Percentiles rank a stretch among this genome's conserved stretches.
These are phyloP conservation scores for Coprinopsis strossmayeri DNA, from an alignment of 768 basidiomycete species.

Conservation along the genomic window DNA sequence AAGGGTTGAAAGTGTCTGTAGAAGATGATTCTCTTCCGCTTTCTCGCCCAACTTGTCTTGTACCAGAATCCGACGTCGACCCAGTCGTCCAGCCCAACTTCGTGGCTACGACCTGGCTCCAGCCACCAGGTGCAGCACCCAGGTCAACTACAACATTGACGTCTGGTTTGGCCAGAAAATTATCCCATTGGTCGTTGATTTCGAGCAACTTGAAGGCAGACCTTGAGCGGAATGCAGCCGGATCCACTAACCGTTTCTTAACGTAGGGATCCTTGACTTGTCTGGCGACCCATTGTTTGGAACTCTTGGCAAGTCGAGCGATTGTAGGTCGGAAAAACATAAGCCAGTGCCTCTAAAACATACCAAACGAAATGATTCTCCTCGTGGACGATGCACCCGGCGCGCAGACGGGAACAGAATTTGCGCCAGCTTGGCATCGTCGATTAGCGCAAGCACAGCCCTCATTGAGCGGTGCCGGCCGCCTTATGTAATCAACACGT, in stretches of 20 bases:
- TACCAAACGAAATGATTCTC: too few relatives aligned
- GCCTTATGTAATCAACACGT: too few relatives aligned
- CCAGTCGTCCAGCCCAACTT: conserved; percentile 36
- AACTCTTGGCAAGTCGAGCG: conserved; percentile 4
- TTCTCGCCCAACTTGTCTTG: not conserved
- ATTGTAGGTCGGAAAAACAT: conserved; percentile 8
- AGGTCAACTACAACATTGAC: conserved; percentile 73
- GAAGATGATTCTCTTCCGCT: conserved; percentile 3
- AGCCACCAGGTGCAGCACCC: conserved; percentile 90
- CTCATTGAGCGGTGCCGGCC: too few relatives aligned
- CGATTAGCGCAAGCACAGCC: too few relatives aligned
- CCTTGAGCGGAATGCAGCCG: conserved; percentile 64
- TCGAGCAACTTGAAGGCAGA: conserved; percentile 91
- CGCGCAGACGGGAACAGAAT: too few relatives aligned
- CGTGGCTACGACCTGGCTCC: conserved; percentile 79
- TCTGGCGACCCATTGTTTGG: conserved; percentile 52
- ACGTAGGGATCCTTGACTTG: conserved; percentile 71
- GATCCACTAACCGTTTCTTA: conserved; percentile 28
- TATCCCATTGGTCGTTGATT: conserved; percentile 51
- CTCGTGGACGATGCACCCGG: too few relatives aligned
- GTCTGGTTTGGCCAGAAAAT: conserved; percentile 45
- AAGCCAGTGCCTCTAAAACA: not conserved
- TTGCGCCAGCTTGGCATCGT: too few relatives aligned
- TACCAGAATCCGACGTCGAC: not conserved
- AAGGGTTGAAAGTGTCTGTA: conserved; percentile 31